A percentile compares a stretch with the other conserved stretches of the same genome.
Evolutionary conservation across 192 early-diverging fungal genomes (phyloP).

Genomic region (Coemansia sp.): DNA sequence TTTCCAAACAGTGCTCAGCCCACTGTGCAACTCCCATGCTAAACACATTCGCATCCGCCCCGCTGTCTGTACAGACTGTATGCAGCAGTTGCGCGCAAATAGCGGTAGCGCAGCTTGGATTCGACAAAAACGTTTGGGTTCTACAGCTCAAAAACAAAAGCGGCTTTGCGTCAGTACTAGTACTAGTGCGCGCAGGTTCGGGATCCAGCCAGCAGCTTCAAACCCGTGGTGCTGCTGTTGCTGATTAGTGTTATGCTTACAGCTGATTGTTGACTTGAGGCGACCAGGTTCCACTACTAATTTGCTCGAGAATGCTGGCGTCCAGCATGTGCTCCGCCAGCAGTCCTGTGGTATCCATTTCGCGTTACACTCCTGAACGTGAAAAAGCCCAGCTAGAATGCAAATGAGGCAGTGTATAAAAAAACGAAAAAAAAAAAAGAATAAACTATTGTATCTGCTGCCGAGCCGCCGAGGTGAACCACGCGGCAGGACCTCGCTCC

Average conservation of each 20-base stretch:
- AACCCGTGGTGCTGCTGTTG: too few species aligned
- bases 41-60: constrained; percentile 21
- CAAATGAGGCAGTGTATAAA: not conserved
- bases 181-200: too few species aligned
- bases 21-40: constrained; percentile 20
- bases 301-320: constrained; percentile 27
- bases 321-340: constrained; percentile 18
- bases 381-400: not conserved
- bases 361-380: not conserved
- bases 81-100: constrained; percentile 41
- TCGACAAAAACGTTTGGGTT: constrained; percentile 29
- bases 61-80: constrained; percentile 11
- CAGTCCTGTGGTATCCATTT: constrained; percentile 7
- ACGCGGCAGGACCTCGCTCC: too few species aligned
- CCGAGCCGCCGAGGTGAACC: too few species aligned
- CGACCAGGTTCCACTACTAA: constrained; percentile 36
- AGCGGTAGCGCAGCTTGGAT: constrained; percentile 12
- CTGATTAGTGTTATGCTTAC: constrained; percentile 18
- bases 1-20: constrained; percentile 28
- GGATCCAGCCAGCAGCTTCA: too few species aligned
- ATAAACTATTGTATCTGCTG: too few species aligned
- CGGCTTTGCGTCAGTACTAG: too few species aligned
- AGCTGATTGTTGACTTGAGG: constrained; percentile 33
- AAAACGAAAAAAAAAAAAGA: not conserved
- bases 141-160: constrained; percentile 11